phyloP scores from a whole-genome alignment of 2,329 filamentous ascomycete genomes.

The Fusarium brachygibbosum region DNA sequence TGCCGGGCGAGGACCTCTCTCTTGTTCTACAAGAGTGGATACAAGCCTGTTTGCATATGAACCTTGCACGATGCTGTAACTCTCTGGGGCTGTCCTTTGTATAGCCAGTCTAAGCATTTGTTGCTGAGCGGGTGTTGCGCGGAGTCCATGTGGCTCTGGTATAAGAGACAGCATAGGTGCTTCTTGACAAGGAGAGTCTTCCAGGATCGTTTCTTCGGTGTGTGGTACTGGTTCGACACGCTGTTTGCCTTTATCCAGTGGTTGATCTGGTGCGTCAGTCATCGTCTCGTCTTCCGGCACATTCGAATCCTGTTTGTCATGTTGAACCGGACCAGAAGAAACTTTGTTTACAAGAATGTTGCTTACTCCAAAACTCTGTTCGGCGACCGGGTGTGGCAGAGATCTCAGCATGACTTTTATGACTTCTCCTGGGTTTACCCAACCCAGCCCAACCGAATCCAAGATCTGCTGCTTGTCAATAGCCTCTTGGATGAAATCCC shows the following conservation, averaged over 20 bases:
- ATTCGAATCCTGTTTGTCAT: not conserved
- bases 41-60: not conserved
- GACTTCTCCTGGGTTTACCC: conserved; percentile 24
- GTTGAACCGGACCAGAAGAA: not conserved
- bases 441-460: conserved; percentile 19
- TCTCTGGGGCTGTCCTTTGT: conserved; percentile 11
- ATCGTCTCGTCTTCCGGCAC: not conserved
- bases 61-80: not conserved
- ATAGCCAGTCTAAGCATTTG: conserved; percentile 5
- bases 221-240: not conserved
- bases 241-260: not conserved
- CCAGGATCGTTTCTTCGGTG: rapidly evolving
- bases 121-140: not conserved
- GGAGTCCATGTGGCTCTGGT: not conserved
- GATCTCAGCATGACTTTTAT: not conserved
- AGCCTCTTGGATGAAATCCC: conserved; percentile 43
- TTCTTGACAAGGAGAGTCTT: no score
- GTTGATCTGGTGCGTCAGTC: not conserved
- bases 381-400: not conserved
- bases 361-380: not conserved
- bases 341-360: not conserved
- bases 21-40: conserved; percentile 34
- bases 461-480: conserved; percentile 34
- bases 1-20: not conserved
- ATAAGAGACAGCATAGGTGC: conserved; percentile 1